Evolutionary conservation across 1,284 basidiomycete species (phyloP), one percentile per base, ranked within the genome.

Genomic region (Ustilago bromivora): DNA sequence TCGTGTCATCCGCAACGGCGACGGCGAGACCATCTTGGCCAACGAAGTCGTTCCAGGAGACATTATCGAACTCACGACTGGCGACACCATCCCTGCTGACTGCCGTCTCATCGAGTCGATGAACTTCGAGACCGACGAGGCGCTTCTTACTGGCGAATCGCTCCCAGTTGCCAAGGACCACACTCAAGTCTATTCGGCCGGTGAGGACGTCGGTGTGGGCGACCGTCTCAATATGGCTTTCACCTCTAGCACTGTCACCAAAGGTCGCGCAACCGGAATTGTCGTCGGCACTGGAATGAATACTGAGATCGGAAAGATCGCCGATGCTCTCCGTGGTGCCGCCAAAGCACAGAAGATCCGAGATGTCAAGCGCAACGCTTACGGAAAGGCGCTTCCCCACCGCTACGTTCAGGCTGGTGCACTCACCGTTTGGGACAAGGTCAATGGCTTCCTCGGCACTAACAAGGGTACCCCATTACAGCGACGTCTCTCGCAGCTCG

Each of bases 131-230:
- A 77, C 89, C 19, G 91, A 92, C 69, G 91, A 92, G 82, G 90
- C 91, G 5, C 88, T 92, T 38, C 87, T 92, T n/a, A 92, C 91
- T 1, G 92, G 91, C 57, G 91, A 91, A 81, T 89, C 89, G 12
- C 84, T 92, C 17, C 91, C 91, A 66, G 91, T 92, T 13, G 86
- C 87, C 35, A 92, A 92, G 86, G 89, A 84, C 49, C 76, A 78
- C 58, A 62, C 61, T 6, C 61, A 79, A 13, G 56, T 78, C 13
- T 85, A 78, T 66, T 76, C 71, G 40, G 52, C 59, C 32, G 66
- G 55, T 52, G 79, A 85, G 3, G 73, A 77, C 11, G 65, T 80
- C 13, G 80, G 71, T 8, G 89, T 90, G 36, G 90, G 90, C 67
- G 90, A 91, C 80, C 88, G 90, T 38, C 83, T 89, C 71, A 91